phyloP scores from a whole-genome alignment of 2,329 filamentous ascomycete species.

The Verticillium zaregamsianum region DNA sequence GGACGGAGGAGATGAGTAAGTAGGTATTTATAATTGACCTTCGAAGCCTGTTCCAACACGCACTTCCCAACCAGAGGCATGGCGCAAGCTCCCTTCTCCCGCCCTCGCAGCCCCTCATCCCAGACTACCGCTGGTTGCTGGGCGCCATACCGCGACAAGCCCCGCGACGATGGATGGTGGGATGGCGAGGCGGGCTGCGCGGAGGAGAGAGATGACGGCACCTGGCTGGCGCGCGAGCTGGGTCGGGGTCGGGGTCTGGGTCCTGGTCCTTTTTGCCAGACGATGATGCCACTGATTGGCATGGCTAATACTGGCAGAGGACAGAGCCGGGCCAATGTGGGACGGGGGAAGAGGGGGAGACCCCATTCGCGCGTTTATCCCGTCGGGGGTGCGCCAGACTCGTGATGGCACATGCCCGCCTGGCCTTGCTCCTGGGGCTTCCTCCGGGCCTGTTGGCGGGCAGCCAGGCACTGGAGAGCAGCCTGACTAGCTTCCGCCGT shows the following conservation, averaged over 20 bases:
- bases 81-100: background rate
- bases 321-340: background rate
- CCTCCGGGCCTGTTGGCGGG: background rate
- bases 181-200: background rate
- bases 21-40: slow-evolving; percentile 3
- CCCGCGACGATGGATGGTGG: background rate
- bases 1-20: background rate
- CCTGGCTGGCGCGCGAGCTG: background rate
- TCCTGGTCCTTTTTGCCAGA: background rate
- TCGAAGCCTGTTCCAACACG: background rate
- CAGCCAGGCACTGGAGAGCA: no score
- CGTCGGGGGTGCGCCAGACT: background rate
- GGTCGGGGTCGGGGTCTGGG: background rate
- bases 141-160: background rate
- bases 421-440: background rate
- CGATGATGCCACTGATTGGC: slow-evolving; percentile 5
- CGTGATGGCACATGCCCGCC: background rate
- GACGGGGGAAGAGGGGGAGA: background rate
- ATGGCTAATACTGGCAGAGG: slow-evolving; percentile 3
- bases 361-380: slow-evolving; percentile 15
- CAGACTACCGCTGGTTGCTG: background rate
- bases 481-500: background rate
- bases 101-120: background rate
- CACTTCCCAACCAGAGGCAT: background rate
- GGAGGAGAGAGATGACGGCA: background rate